A percentile compares a stretch with the other conserved stretches of the same genome.
Conservation (phyloP, 2,329 filamentous ascomycete genomes). For the Plectosphaerella plurivora region DNA sequence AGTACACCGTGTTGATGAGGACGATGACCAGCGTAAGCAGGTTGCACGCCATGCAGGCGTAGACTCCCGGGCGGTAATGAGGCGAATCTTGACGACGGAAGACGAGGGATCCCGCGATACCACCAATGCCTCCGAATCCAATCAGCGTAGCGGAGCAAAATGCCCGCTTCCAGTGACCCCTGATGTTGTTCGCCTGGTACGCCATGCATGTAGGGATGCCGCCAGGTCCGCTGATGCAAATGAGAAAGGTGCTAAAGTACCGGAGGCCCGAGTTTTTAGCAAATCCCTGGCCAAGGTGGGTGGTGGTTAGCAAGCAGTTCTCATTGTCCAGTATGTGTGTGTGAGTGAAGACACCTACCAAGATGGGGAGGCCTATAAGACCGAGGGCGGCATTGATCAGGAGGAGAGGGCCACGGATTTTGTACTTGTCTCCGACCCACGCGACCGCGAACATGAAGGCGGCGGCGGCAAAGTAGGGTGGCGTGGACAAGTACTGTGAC, state of each 20-base stretch:
- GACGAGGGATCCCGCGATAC: constrained; percentile 11
- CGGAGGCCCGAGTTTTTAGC: constrained; percentile 34
- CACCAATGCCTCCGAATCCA: constrained; percentile 8
- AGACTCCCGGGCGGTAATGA: constrained; percentile 7
- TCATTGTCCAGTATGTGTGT: too few species aligned
- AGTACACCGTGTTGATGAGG: not conserved
- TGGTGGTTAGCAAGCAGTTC: too few species aligned
- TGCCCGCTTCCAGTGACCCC: constrained; percentile 11
- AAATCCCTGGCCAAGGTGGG: not conserved
- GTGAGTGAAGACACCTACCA: constrained; percentile 4
- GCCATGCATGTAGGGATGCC: constrained; percentile 7
- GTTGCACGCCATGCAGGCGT: not conserved
- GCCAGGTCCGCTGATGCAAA: constrained; percentile 7
- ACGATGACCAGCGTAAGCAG: not conserved
- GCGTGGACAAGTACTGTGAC: constrained; percentile 53
- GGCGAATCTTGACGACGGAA: constrained; percentile 13
- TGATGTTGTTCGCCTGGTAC: constrained; percentile 12
- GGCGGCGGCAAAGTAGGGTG: constrained; percentile 56
- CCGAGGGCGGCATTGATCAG: constrained; percentile 21
- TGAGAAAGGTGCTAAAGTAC: constrained; percentile 64
- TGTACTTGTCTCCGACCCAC: constrained; percentile 60
- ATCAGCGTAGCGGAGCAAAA: constrained; percentile 11
- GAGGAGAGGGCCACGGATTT: constrained; percentile 61
- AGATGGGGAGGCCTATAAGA: constrained; percentile 9
- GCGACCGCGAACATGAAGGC: constrained; percentile 59